Evolutionary conservation across 2,329 filamentous ascomycete species (phyloP).

Genomic region (Xylariaceae sp.): DNA sequence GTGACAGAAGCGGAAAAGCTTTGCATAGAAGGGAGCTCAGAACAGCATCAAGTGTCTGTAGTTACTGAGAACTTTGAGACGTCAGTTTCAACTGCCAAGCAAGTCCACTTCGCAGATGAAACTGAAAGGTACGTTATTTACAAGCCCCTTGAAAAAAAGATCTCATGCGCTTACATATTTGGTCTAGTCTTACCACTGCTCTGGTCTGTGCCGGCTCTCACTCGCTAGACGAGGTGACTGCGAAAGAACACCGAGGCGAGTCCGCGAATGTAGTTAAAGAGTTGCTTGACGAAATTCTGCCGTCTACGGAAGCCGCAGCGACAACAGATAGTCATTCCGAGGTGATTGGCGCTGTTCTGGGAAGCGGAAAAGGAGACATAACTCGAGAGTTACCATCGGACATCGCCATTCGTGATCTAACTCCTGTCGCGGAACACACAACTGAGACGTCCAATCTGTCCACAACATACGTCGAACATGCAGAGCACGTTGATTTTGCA

Average conservation of each 20-base stretch:
- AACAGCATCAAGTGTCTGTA: neutral
- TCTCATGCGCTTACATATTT: slow-evolving; percentile 6
- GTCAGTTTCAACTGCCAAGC: slow-evolving; percentile 2
- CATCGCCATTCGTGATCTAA: neutral
- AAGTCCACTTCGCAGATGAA: slow-evolving; percentile 8
- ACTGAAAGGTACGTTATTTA: slow-evolving; percentile 14
- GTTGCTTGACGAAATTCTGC: neutral
- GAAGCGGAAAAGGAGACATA: slow-evolving; percentile 2
- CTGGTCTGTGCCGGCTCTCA: slow-evolving; percentile 4
- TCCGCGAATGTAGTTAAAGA: neutral
- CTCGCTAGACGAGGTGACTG: neutral
- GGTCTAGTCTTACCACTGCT: slow-evolving; percentile 7
- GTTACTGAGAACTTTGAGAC: neutral
- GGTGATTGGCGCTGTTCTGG: neutral
- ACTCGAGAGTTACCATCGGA: neutral
- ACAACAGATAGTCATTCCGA: neutral
- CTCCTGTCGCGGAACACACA: neutral
- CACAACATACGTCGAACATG: neutral
- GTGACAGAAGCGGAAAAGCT: slow-evolving; percentile 4
- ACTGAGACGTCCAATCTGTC: neutral
- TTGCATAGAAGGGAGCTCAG: neutral
- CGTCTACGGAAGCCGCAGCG: neutral
- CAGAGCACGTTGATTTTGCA: neutral
- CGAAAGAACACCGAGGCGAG: slow-evolving; percentile 4
- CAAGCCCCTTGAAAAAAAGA: neutral